A percentile compares a stretch with the other conserved stretches of the same genome.
phyloP scores from a whole-genome alignment of 306 rosid species.

The Oxytropis ochrocephala region DNA sequence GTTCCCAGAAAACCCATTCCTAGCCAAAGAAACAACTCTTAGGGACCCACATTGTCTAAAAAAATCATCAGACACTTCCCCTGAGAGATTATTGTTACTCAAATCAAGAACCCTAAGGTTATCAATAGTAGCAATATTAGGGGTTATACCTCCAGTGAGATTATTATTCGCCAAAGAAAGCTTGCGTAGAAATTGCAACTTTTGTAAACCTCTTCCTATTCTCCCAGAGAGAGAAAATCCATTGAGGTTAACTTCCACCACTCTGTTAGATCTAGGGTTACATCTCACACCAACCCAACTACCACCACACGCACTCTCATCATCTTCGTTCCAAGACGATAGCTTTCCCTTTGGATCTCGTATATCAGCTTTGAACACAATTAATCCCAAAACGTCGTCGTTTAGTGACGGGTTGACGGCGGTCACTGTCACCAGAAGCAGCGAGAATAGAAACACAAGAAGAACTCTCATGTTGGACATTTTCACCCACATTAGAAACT shows the following conservation, averaged over 20 bases:
- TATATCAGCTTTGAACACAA: conserved; percentile 87
- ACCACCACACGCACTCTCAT: conserved; percentile 56
- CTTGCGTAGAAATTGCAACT: conserved; percentile 59
- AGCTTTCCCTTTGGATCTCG: conserved; percentile 77
- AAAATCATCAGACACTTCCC: conserved; percentile 62
- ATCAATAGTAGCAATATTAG: conserved; percentile 57
- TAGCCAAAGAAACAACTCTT: conserved; percentile 56
- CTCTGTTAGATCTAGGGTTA: conserved; percentile 88
- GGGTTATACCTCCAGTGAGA: conserved; percentile 62
- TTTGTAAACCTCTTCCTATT: conserved; percentile 73
- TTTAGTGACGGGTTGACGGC: conserved; percentile 76
- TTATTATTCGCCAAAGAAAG: conserved; percentile 70
- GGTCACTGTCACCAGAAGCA: conserved; percentile 33
- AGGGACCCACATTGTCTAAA: conserved; percentile 95
- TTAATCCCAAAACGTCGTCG: conserved; percentile 92
- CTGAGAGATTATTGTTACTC: conserved; percentile 66
- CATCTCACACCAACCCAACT: conserved; percentile 78
- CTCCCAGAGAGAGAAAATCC: conserved; percentile 77
- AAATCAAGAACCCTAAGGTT: conserved; percentile 72
- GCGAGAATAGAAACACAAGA: conserved; percentile 17
- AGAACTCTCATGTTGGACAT: conserved; percentile 44
- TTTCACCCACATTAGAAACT: conserved; percentile 26
- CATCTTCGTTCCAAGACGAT: conserved; percentile 83
- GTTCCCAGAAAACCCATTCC: conserved; percentile 62
- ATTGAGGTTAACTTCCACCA: conserved; percentile 71